Conservation (phyloP, 2,329 filamentous ascomycete species). For the Ascochyta lentis region DNA sequence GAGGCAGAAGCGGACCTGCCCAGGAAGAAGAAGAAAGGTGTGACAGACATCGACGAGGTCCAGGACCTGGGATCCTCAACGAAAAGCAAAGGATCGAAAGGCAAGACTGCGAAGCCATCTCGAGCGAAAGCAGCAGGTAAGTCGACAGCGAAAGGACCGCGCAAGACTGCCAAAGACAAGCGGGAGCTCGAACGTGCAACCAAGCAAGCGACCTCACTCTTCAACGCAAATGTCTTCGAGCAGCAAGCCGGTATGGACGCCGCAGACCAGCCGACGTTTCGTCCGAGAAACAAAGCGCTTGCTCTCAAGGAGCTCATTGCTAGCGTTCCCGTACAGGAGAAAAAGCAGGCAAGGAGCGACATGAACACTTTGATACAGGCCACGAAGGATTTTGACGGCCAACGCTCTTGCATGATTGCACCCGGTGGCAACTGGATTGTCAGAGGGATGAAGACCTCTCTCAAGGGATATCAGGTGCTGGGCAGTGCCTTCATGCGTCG, state of each 20-base stretch:
- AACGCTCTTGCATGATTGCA: conserved; percentile 38
- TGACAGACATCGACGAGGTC: conserved; percentile 2
- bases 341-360: conserved; percentile 44
- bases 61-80: conserved; percentile 13
- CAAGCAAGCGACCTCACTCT: conserved; percentile 32
- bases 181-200: conserved; percentile 23
- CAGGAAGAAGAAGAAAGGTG: conserved; percentile 30
- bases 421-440: conserved; percentile 52
- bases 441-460: conserved; percentile 55
- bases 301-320: conserved; percentile 52
- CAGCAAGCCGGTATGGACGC: conserved; percentile 37
- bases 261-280: conserved; percentile 35
- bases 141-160: conserved; percentile 9
- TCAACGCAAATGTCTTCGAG: conserved; percentile 41
- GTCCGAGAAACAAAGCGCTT: conserved; percentile 31
- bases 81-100: conserved; percentile 7
- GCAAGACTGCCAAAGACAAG: conserved; percentile 27
- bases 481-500: conserved; percentile 62
- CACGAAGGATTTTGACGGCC: conserved; percentile 52
- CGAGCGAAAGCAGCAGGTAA: conserved; percentile 7
- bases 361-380: conserved; percentile 49
- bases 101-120: conserved; percentile 4
- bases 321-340: conserved; percentile 47
- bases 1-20: conserved; percentile 32
- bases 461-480: conserved; percentile 61